phyloP scores from a whole-genome alignment of 768 basidiomycete genomes.

The Lactarius hatsudake region DNA sequence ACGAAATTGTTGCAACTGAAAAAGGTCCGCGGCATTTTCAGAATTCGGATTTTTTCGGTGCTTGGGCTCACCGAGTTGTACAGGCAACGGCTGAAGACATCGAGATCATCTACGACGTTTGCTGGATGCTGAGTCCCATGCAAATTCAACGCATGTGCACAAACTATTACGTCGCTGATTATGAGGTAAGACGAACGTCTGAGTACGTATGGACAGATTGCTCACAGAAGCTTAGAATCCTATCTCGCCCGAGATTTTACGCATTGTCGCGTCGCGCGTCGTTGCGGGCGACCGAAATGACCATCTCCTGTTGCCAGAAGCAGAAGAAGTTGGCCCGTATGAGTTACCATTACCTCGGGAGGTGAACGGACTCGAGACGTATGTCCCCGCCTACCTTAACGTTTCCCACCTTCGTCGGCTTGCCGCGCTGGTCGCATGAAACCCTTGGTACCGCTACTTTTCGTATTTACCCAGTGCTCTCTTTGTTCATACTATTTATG shows the following conservation, averaged over 20 bases:
- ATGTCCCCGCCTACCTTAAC: slow-evolving; percentile 88
- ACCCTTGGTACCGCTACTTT: neutral
- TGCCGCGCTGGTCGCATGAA: slow-evolving; percentile 79
- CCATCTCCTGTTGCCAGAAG: slow-evolving; percentile 93
- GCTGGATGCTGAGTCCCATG: slow-evolving; percentile 99
- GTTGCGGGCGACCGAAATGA: slow-evolving; percentile 96
- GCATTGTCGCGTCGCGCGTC: slow-evolving; percentile 93
- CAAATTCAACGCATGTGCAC: slow-evolving; percentile 99
- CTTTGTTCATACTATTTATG: slow-evolving; percentile 17
- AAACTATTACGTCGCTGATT: slow-evolving; percentile 98
- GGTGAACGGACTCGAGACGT: slow-evolving; percentile 94
- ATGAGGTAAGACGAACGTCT: slow-evolving; percentile 62
- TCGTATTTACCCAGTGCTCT: slow-evolving; percentile 19
- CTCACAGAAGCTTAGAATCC: slow-evolving; percentile 60
- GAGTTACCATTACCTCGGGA: slow-evolving; percentile 93
- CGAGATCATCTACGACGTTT: slow-evolving; percentile 98
- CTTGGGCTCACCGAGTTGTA: neutral
- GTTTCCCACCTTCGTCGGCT: slow-evolving; percentile 85
- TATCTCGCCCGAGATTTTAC: slow-evolving; percentile 94
- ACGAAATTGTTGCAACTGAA: slow-evolving; percentile 97
- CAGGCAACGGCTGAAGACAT: slow-evolving; percentile 93
- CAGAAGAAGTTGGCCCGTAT: slow-evolving; percentile 95
- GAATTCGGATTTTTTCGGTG: neutral
- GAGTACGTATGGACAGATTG: slow-evolving; percentile 6
- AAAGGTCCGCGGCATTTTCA: slow-evolving; percentile 56